A percentile compares a stretch with the other conserved stretches of the same genome.
These are phyloP conservation scores for Candida sanyaensis DNA, from an alignment of 1,139 yeast genomes.

Conservation along the genomic window DNA sequence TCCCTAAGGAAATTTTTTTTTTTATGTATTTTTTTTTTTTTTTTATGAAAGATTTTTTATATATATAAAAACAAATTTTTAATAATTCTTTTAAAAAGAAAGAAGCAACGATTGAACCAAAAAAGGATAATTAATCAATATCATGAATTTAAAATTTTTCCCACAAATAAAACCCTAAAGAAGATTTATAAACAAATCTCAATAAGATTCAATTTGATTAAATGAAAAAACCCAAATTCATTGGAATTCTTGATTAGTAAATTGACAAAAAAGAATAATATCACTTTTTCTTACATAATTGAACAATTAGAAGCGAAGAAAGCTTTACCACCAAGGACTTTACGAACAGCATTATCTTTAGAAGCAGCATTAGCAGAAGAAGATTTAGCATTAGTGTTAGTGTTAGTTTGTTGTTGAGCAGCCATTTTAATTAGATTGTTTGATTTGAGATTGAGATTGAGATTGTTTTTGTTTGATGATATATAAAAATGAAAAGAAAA, in stretches of 20 bases:
- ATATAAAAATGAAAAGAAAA: too few relatives aligned
- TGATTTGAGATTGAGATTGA: not conserved
- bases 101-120: not conserved
- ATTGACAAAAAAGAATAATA: not conserved
- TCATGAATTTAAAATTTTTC: too few relatives aligned
- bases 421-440: constrained; percentile 9
- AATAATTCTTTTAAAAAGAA: too few relatives aligned
- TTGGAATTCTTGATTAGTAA: not conserved
- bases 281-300: constrained; percentile 6
- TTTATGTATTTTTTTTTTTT: not conserved
- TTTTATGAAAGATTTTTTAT: too few relatives aligned
- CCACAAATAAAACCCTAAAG: too few relatives aligned
- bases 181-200: too few relatives aligned
- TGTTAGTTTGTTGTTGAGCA: constrained; percentile 9
- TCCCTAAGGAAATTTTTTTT: not conserved
- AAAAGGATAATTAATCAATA: not conserved
- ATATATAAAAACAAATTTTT: too few relatives aligned
- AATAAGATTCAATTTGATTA: too few relatives aligned
- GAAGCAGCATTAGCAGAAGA: constrained; percentile 7
- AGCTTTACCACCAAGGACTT: not conserved
- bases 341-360: constrained; percentile 5
- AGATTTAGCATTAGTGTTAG: not conserved
- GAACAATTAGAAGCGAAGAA: constrained; percentile 3
- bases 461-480: not conserved
- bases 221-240: too few relatives aligned